Evolutionary conservation across 2,329 filamentous ascomycete genomes (phyloP), one percentile per base, ranked within the genome.

Genomic region (Dichotomopilus funicola): DNA sequence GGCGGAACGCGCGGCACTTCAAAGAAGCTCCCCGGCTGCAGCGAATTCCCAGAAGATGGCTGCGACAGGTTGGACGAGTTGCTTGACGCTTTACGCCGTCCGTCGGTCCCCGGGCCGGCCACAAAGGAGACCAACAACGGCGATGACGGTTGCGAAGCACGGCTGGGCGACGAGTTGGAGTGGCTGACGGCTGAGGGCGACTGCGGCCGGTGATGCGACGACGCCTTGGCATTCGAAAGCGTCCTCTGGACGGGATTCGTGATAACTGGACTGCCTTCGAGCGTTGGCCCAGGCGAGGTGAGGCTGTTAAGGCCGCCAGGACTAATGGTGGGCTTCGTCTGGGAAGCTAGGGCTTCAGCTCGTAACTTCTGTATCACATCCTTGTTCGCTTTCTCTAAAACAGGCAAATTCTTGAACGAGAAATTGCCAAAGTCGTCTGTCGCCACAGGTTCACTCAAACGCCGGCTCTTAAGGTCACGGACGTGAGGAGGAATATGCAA

Each of bases 341-440:
- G 82, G 1, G 77, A 72, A 2, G 82, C 91, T 74, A 96, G 79
- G 3, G 94, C 91, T 70, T 97, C 91, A 27, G 91, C 90, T 9
- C 91, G 86, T 55, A 99, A 77, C 70, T 97, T 97, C 65, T 97
- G 91, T 36, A 99, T 96, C 35, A 97, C 91, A 65, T 99, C 94
- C 69, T 99, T 99, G 72, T 99, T 99, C 53, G 94, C 94, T 71
- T 96, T 97, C 66, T 97, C 94, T 13, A 99, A 78, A 19, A 97
- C 92, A 0, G 92, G 91, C 49, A 99, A 75, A 65, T 99, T 99
- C 74, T 99, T 99, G 78, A 96, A 99, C 41, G 90, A 84, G 71
- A 99, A 99, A 60, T 84, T 91, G 36, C 94, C 94, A 75, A 99
- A 99, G 68, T 99, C 95, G 69, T 99, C 94, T 0, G 86, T 80